phyloP scores from a whole-genome alignment of 352 stramenopile species.

The Pythium apleroticum region DNA sequence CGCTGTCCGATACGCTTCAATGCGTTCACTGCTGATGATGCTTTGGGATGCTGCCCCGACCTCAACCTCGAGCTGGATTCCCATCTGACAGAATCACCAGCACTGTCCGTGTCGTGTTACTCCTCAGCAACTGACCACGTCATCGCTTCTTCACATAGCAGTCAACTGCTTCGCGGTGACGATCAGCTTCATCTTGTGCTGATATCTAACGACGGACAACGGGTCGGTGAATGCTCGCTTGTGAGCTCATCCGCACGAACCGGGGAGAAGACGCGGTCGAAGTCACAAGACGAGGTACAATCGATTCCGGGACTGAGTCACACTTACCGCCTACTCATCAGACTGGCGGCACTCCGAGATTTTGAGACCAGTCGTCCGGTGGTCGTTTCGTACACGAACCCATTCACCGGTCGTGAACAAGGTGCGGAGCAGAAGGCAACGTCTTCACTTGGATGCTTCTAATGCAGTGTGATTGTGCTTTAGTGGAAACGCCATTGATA shows the following conservation, averaged over 20 bases:
- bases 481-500: constrained; percentile 46
- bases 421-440: constrained; percentile 7
- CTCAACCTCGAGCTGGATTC: constrained; percentile 12
- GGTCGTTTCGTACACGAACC: constrained; percentile 24
- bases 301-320: constrained; percentile 16
- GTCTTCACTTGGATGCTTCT: neutral
- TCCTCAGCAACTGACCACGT: constrained; percentile 15
- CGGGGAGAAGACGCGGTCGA: neutral
- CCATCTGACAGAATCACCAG: neutral
- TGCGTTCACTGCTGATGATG: constrained; percentile 38
- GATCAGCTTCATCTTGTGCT: neutral
- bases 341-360: constrained; percentile 19
- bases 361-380: constrained; percentile 20
- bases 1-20: constrained; percentile 33
- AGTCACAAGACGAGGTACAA: neutral
- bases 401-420: constrained; percentile 24
- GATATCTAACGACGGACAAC: neutral
- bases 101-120: constrained; percentile 15
- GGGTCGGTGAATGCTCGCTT: constrained; percentile 18
- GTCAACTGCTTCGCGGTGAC: neutral
- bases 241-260: neutral
- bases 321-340: constrained; percentile 23
- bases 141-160: constrained; percentile 9
- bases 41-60: constrained; percentile 34
- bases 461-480: neutral